Conservation (phyloP, 2,329 filamentous ascomycete species). For the Parafenestella ontariensis region DNA sequence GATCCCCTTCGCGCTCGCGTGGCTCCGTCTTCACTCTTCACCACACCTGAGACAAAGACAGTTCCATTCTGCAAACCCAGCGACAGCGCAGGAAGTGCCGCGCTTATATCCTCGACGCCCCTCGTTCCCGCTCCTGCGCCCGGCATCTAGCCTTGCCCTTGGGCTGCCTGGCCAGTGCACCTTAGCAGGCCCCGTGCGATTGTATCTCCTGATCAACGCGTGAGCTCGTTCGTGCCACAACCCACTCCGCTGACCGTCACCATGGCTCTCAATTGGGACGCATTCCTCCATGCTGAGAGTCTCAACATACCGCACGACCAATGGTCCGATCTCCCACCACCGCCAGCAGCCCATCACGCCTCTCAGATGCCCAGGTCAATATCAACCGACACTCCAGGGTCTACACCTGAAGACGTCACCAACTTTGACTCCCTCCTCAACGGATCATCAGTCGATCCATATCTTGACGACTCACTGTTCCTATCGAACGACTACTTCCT, state of each 20-base stretch:
- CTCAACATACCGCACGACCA: slow-evolving; percentile 48
- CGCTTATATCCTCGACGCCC: slow-evolving; percentile 37
- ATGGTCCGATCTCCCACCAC: slow-evolving; percentile 47
- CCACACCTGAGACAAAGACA: neutral
- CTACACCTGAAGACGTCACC: slow-evolving; percentile 40
- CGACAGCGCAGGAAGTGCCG: slow-evolving; percentile 16
- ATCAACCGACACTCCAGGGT: slow-evolving; percentile 41
- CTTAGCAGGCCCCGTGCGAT: slow-evolving; percentile 22
- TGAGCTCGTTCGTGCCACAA: slow-evolving; percentile 40
- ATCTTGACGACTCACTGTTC: slow-evolving; percentile 49
- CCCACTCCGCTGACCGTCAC: slow-evolving; percentile 35
- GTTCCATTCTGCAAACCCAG: slow-evolving; percentile 5
- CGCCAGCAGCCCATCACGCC: slow-evolving; percentile 30
- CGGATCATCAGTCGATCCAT: slow-evolving; percentile 39
- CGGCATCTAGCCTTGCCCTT: slow-evolving; percentile 29
- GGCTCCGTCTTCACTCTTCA: slow-evolving; percentile 5
- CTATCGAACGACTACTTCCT: slow-evolving; percentile 50
- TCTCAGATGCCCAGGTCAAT: slow-evolving; percentile 48
- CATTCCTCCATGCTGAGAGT: slow-evolving; percentile 47
- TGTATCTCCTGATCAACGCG: slow-evolving; percentile 49
- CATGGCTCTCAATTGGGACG: slow-evolving; percentile 51
- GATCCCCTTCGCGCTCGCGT: slow-evolving; percentile 6
- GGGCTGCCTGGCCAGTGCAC: slow-evolving; percentile 33
- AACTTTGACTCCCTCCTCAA: slow-evolving; percentile 41
- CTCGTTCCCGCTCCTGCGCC: slow-evolving; percentile 21